Evolutionary conservation across 129 eudicot species (phyloP).

Genomic region (Arctium minus): DNA sequence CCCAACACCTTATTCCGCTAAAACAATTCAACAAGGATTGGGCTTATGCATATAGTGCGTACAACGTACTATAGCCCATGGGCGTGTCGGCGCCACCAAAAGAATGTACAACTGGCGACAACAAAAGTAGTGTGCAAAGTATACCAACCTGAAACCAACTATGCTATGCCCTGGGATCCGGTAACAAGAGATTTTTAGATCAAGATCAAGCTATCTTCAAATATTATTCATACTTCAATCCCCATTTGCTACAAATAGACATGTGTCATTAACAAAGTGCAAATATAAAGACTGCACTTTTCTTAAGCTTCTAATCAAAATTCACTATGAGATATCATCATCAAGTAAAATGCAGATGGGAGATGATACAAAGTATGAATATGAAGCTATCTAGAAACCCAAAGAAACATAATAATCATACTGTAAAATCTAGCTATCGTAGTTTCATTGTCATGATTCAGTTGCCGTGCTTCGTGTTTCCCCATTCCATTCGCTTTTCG

Average conservation of each 20-base stretch:
- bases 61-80: neutral
- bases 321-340: conserved; percentile 23
- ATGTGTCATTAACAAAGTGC: conserved; percentile 10
- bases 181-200: neutral
- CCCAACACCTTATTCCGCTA: neutral
- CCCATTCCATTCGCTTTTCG: conserved; percentile 74
- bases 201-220: neutral
- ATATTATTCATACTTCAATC: neutral
- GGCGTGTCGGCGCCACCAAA: neutral
- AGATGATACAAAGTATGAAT: conserved; percentile 7
- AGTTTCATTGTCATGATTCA: conserved; percentile 29
- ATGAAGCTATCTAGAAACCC: conserved; percentile 26
- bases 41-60: neutral
- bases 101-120: neutral
- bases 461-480: conserved; percentile 25
- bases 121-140: neutral
- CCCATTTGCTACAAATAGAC: conserved; percentile 12
- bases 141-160: neutral
- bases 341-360: conserved; percentile 13
- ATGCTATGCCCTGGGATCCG: neutral
- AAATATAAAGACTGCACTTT: conserved; percentile 8
- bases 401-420: neutral
- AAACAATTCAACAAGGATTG: neutral
- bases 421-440: conserved; percentile 8
- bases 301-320: conserved; percentile 16